Evolutionary conservation across 371 early-diverging fungal genomes (phyloP).

Genomic region (Zancudomyces culisetae): DNA sequence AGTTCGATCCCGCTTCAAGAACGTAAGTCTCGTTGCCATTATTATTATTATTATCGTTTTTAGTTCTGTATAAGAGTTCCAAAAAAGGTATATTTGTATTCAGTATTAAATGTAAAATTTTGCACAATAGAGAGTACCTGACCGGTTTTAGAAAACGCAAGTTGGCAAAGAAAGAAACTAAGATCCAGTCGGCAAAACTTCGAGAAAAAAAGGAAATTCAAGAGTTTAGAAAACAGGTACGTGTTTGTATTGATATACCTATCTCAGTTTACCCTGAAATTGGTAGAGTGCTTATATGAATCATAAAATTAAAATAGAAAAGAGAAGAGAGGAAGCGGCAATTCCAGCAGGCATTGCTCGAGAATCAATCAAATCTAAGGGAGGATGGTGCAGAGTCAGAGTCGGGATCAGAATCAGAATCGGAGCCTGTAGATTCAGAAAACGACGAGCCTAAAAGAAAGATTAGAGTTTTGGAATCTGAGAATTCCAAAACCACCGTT

Average conservation of each 20-base stretch:
- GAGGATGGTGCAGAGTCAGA: too few species aligned
- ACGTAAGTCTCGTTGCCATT: conserved; percentile 21
- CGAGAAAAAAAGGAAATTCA: conserved; percentile 12
- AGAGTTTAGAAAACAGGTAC: conserved; percentile 24
- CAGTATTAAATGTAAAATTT: too few species aligned
- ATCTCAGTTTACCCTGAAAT: neutral
- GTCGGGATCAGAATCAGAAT: neutral
- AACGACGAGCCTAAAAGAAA: conserved; percentile 13
- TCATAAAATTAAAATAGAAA: conserved; percentile 10
- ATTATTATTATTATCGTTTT: neutral
- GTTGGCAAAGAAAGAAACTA: conserved; percentile 39
- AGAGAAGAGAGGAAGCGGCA: conserved; percentile 5
- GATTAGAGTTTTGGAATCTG: conserved; percentile 34
- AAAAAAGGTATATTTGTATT: too few species aligned
- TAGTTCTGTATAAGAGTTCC: neutral
- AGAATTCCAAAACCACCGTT: conserved; percentile 41
- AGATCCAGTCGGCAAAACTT: conserved; percentile 8
- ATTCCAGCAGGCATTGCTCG: conserved; percentile 15
- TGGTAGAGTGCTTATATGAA: conserved; percentile 9
- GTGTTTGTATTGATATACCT: conserved; percentile 7
- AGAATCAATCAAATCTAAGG: conserved; percentile 1
- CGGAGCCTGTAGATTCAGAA: neutral
- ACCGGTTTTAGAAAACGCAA: conserved; percentile 73
- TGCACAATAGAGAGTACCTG: conserved; percentile 39
- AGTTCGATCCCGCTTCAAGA: conserved; percentile 40